Conservation (phyloP, 1,139 yeast genomes). For the Schwanniomyces etchellsii region DNA sequence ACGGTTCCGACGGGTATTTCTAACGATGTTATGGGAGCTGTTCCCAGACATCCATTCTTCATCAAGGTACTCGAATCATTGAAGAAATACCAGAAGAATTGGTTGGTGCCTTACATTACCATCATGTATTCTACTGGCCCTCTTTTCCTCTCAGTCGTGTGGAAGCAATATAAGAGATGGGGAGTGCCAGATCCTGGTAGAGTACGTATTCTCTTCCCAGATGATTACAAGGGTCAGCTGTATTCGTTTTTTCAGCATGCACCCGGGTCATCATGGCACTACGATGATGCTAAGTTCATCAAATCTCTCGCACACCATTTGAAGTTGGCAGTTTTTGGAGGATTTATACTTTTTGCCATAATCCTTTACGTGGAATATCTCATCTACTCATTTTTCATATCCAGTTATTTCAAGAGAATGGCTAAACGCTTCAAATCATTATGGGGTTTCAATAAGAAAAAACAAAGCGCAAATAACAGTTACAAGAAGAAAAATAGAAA, state of each 20-base stretch:
- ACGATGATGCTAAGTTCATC: slow-evolving; percentile 75
- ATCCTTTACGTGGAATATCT: slow-evolving; percentile 61
- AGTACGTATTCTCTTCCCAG: slow-evolving; percentile 66
- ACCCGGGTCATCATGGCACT: slow-evolving; percentile 85
- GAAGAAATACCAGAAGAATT: slow-evolving; percentile 58
- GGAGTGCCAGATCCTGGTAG: slow-evolving; percentile 57
- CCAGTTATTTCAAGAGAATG: slow-evolving; percentile 24
- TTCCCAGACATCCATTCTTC: slow-evolving; percentile 85
- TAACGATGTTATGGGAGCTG: slow-evolving; percentile 88
- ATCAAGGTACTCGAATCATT: slow-evolving; percentile 61
- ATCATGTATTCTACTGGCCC: slow-evolving; percentile 96
- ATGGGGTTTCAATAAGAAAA: slow-evolving; percentile 1
- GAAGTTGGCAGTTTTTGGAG: slow-evolving; percentile 60
- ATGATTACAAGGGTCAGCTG: slow-evolving; percentile 55
- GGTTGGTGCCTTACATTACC: slow-evolving; percentile 83
- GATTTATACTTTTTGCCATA: slow-evolving; percentile 53
- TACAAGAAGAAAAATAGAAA: slow-evolving; percentile 44
- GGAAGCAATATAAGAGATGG: slow-evolving; percentile 86
- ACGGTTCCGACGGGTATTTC: slow-evolving; percentile 90
- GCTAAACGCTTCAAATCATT: slow-evolving; percentile 10
- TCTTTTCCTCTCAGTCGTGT: slow-evolving; percentile 72
- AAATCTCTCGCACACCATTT: slow-evolving; percentile 68
- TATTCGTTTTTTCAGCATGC: slow-evolving; percentile 66
- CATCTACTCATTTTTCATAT: slow-evolving; percentile 43
- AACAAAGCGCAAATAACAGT: slow-evolving; percentile 2